These are phyloP conservation scores for Diplosphaera chodatii DNA, from an alignment of 139 green algal genomes.

Conservation along the genomic window DNA sequence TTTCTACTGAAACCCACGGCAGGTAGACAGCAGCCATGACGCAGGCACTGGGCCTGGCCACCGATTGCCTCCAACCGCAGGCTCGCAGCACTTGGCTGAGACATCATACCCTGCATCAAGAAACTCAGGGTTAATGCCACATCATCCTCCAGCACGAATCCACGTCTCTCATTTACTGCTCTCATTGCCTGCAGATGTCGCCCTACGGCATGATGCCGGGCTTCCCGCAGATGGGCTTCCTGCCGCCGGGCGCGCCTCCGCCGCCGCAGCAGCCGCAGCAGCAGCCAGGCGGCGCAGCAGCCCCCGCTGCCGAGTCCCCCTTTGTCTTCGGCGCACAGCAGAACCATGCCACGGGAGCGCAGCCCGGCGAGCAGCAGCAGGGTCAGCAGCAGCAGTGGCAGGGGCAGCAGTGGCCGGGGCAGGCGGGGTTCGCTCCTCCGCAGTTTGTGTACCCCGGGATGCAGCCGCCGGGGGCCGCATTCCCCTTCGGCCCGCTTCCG, in stretches of 20 bases:
- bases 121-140: too few relatives aligned
- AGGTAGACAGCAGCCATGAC: too few relatives aligned
- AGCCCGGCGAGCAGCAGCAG: conserved; percentile 15
- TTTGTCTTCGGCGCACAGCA: conserved; percentile 19
- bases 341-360: conserved; percentile 17
- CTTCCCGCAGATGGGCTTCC: background rate
- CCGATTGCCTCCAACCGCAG: too few relatives aligned
- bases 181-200: background rate
- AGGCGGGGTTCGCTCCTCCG: background rate
- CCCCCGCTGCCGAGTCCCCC: conserved; percentile 1
- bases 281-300: conserved; percentile 6
- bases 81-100: too few relatives aligned
- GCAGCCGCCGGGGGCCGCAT: too few relatives aligned
- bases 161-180: too few relatives aligned
- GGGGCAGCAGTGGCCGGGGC: conserved; percentile 10
- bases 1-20: too few relatives aligned
- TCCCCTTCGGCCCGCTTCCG: background rate
- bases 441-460: background rate
- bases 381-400: conserved; percentile 7
- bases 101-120: too few relatives aligned
- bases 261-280: too few relatives aligned
- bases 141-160: too few relatives aligned
- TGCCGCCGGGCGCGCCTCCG: too few relatives aligned
- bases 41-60: too few relatives aligned
- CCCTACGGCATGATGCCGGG: background rate